Evolutionary conservation across 768 basidiomycete species (phyloP).

Genomic region (Macrolepiota fuliginosa): DNA sequence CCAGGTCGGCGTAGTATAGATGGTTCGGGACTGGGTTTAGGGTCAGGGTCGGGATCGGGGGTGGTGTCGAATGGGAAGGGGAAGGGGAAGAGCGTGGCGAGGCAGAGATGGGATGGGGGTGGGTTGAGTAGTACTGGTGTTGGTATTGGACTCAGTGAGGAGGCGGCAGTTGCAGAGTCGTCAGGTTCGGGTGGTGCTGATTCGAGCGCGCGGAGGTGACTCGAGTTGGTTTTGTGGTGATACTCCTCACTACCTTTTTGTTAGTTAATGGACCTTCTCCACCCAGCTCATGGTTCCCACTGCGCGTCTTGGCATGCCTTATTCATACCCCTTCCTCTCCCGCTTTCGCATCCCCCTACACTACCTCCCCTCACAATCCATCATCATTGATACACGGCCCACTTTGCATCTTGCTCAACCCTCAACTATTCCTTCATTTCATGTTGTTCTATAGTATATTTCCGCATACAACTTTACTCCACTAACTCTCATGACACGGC

Average conservation of each 20-base stretch:
- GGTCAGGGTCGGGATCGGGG: neutral
- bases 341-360: neutral
- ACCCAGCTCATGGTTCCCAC: too few species aligned
- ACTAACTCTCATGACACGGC: neutral
- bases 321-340: neutral
- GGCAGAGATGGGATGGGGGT: conserved; percentile 37
- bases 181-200: neutral
- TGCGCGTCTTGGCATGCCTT: neutral
- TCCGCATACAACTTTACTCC: neutral
- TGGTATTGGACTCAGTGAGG: neutral
- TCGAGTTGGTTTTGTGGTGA: neutral
- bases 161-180: neutral
- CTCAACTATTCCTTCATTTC: neutral
- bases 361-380: neutral
- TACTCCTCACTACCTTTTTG: neutral
- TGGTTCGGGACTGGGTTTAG: neutral
- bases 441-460: conserved; percentile 7
- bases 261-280: neutral
- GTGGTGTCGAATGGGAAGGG: conserved; percentile 48
- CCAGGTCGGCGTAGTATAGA: neutral
- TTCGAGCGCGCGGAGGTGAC: neutral
- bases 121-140: neutral
- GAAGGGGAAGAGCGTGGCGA: conserved; percentile 52
- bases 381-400: neutral
- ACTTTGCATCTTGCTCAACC: neutral